A percentile compares a stretch with the other conserved stretches of the same genome.
Conservation (phyloP, 768 basidiomycete species). For the Xerocomellus intermedius region DNA sequence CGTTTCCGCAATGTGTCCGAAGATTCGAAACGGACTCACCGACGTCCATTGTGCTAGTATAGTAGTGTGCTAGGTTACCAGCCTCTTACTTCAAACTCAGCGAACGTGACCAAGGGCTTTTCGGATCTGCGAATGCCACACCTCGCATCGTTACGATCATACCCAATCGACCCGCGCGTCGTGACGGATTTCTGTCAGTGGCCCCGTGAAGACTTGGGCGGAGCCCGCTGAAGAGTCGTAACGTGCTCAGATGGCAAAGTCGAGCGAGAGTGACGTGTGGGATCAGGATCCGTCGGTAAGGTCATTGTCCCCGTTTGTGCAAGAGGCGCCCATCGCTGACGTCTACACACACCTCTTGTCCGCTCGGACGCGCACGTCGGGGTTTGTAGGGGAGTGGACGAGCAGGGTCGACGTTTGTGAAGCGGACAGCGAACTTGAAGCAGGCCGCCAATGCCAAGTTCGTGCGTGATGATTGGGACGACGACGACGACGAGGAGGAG, state of each 20-base stretch:
- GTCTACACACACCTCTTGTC: neutral
- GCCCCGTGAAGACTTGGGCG: neutral
- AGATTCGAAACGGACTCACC: neutral
- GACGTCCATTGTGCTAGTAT: too few relatives aligned
- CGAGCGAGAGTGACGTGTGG: conserved; percentile 15
- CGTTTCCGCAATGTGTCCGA: neutral
- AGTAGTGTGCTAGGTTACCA: too few relatives aligned
- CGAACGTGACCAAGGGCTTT: conserved; percentile 8
- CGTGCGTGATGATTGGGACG: conserved; percentile 60
- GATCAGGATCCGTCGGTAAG: conserved; percentile 19
- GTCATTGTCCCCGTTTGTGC: neutral
- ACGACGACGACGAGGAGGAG: conserved; percentile 42
- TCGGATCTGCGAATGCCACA: neutral
- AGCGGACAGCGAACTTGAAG: conserved; percentile 1
- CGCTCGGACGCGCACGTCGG: neutral
- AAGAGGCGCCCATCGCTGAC: conserved; percentile 14
- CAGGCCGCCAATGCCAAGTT: neutral
- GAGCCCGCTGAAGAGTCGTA: neutral
- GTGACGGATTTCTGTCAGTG: neutral
- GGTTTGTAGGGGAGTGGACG: conserved; percentile 5
- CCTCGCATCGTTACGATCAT: neutral
- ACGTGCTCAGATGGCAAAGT: conserved; percentile 12
- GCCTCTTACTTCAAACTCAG: conserved; percentile 23
- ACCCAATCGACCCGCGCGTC: neutral
- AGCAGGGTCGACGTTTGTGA: neutral